Percentiles rank a stretch among this genome's conserved stretches.
Evolutionary conservation across 129 eudicot genomes (phyloP).

Genomic region (Helichrysum umbraculigerum): DNA sequence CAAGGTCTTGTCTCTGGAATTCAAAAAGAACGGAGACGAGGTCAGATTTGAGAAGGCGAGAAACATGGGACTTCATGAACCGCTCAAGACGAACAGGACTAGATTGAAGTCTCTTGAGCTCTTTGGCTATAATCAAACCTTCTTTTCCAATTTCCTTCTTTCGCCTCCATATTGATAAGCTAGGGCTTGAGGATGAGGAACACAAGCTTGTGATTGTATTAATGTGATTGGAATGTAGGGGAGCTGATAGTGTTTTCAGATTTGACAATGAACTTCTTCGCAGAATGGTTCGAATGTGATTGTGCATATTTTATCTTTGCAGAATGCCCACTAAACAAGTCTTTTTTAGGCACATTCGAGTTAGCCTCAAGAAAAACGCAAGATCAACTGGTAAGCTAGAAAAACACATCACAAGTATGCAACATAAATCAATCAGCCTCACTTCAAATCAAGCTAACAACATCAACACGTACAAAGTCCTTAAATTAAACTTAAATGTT

Average conservation of each 20-base stretch:
- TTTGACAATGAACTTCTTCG: slow-evolving; percentile 14
- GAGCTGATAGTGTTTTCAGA: slow-evolving; percentile 14
- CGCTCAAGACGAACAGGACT: slow-evolving; percentile 69
- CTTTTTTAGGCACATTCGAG: no score
- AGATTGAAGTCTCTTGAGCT: slow-evolving; percentile 77
- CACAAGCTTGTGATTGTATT: slow-evolving; percentile 22
- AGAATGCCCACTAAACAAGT: neutral
- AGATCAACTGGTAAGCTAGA: no score
- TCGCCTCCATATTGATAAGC: slow-evolving; percentile 93
- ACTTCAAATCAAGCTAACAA: no score
- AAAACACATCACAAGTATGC: no score
- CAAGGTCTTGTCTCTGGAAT: slow-evolving; percentile 89
- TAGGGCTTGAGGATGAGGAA: slow-evolving; percentile 46
- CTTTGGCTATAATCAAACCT: slow-evolving; percentile 85
- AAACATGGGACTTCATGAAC: slow-evolving; percentile 70
- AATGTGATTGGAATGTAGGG: neutral
- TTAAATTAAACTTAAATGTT: no score
- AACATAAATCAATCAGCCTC: no score
- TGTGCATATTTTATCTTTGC: slow-evolving; percentile 29
- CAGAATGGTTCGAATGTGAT: slow-evolving; percentile 26
- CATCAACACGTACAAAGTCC: no score
- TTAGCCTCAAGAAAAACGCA: no score
- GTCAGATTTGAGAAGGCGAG: slow-evolving; percentile 86
- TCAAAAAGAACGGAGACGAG: slow-evolving; percentile 91
- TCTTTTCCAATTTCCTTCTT: slow-evolving; percentile 92